phyloP scores from a whole-genome alignment of 805 yeast species.

The Lachancea quebecensis region DNA sequence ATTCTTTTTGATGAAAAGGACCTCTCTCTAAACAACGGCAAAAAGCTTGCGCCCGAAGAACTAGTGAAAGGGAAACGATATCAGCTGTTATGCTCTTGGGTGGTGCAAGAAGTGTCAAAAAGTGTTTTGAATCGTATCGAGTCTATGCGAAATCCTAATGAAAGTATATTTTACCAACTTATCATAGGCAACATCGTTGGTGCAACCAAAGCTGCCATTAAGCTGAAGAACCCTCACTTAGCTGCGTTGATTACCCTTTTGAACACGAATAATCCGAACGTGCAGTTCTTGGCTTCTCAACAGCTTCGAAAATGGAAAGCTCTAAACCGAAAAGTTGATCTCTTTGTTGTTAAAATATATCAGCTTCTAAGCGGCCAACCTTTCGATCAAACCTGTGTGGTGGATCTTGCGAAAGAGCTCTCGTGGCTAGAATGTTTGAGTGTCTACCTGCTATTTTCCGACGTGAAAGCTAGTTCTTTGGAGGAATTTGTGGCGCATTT shows the following conservation, averaged over 20 bases:
- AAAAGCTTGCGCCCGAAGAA: too few relatives aligned
- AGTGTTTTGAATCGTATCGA: slow-evolving; percentile 32
- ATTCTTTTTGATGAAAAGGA: slow-evolving; percentile 48
- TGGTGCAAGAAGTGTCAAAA: slow-evolving; percentile 38
- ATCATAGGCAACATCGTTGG: slow-evolving; percentile 49
- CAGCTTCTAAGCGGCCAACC: slow-evolving; percentile 54
- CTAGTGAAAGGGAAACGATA: slow-evolving; percentile 28
- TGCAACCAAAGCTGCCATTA: slow-evolving; percentile 58
- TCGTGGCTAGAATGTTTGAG: slow-evolving; percentile 64
- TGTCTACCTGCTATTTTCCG: slow-evolving; percentile 57
- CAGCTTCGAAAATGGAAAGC: slow-evolving; percentile 66
- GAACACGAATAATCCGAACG: slow-evolving; percentile 62
- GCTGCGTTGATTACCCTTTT: slow-evolving; percentile 61
- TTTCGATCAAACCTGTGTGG: slow-evolving; percentile 24
- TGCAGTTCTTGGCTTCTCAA: slow-evolving; percentile 45
- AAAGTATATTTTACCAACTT: slow-evolving; percentile 43
- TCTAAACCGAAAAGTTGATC: slow-evolving; percentile 36
- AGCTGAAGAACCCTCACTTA: slow-evolving; percentile 60
- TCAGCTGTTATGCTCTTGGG: slow-evolving; percentile 49
- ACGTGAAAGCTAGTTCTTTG: slow-evolving; percentile 33
- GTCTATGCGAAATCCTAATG: slow-evolving; percentile 37
- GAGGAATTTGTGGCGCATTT: slow-evolving; percentile 29
- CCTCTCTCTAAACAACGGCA: slow-evolving; percentile 5
- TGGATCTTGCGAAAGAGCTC: slow-evolving; percentile 38
- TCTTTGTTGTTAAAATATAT: slow-evolving; percentile 54